Conservation (phyloP, 441 rosid genomes). For the Pelargonium citronellum region DNA sequence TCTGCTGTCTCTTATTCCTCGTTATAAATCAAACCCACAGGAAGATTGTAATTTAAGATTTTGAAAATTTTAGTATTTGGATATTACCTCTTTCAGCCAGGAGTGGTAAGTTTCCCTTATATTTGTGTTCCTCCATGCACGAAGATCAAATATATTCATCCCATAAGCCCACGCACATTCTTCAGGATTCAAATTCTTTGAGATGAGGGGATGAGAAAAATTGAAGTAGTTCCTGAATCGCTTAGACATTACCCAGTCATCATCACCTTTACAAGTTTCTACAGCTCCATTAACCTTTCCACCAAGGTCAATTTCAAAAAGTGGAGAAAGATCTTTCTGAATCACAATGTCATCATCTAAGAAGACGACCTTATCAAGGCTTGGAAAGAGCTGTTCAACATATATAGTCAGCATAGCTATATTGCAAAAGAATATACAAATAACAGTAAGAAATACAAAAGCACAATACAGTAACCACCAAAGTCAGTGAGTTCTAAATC, state of each 20-base stretch:
- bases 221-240: slow-evolving; percentile 91
- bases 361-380: slow-evolving; percentile 90
- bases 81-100: slow-evolving; percentile 86
- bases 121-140: slow-evolving; percentile 78
- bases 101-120: slow-evolving; percentile 84
- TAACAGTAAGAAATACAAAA: neutral
- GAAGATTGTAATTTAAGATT: neutral
- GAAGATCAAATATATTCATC: slow-evolving; percentile 90
- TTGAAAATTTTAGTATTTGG: neutral
- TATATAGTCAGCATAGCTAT: slow-evolving; percentile 20
- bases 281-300: slow-evolving; percentile 98
- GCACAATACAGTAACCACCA: neutral
- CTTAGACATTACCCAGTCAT: slow-evolving; percentile 97
- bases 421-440: neutral
- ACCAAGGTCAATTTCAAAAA: slow-evolving; percentile 81
- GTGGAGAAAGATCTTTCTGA: slow-evolving; percentile 84
- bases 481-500: neutral
- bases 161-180: slow-evolving; percentile 99
- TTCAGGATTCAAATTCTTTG: slow-evolving; percentile 67
- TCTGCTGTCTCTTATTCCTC: neutral
- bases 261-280: slow-evolving; percentile 94
- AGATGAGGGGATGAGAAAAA: slow-evolving; percentile 84
- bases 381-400: slow-evolving; percentile 79
- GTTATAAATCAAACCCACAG: neutral
- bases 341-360: slow-evolving; percentile 91